Conservation (phyloP, 2,329 filamentous ascomycete species). For the Pseudocercospora fijiensis region DNA sequence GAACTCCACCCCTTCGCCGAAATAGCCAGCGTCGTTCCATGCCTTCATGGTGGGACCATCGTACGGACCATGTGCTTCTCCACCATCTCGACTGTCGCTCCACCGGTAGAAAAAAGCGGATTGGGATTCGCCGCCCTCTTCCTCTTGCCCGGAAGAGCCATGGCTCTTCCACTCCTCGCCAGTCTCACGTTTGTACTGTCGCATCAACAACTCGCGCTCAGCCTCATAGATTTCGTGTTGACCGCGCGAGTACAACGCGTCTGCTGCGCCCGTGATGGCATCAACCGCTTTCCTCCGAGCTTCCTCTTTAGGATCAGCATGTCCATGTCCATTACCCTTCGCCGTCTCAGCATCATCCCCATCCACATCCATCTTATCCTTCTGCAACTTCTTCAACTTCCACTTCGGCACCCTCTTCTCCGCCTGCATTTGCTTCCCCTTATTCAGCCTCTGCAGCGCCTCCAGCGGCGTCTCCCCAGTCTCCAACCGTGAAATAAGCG, state of each 20-base stretch:
- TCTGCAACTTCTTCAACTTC: conserved; percentile 55
- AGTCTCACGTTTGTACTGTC: conserved; percentile 80
- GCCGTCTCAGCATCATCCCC: conserved; percentile 51
- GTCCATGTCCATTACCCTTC: conserved; percentile 32
- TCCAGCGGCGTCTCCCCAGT: conserved; percentile 84
- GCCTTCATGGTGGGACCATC: conserved; percentile 81
- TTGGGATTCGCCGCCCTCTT: too few species aligned
- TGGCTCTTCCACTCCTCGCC: conserved; percentile 74
- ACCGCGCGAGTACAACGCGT: conserved; percentile 78
- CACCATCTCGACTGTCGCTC: conserved; percentile 82
- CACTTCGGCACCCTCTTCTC: conserved; percentile 57
- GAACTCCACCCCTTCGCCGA: conserved; percentile 76
- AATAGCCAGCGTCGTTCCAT: conserved; percentile 91
- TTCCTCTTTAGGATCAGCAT: conserved; percentile 65
- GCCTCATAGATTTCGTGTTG: conserved; percentile 89
- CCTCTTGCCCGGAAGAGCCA: conserved; percentile 16
- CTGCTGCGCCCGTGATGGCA: conserved; percentile 82
- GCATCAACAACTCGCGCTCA: conserved; percentile 77
- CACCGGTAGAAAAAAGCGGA: conserved; percentile 71
- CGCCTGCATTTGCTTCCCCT: conserved; percentile 56
- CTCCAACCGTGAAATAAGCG: conserved; percentile 71
- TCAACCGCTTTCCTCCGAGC: conserved; percentile 73
- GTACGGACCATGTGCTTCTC: conserved; percentile 79
- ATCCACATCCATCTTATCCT: conserved; percentile 70
- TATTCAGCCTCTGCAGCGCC: conserved; percentile 71